Base-by-base conservation (phyloP, 768 basidiomycete genomes). In the Pleurotus pulmonarius region DNA sequence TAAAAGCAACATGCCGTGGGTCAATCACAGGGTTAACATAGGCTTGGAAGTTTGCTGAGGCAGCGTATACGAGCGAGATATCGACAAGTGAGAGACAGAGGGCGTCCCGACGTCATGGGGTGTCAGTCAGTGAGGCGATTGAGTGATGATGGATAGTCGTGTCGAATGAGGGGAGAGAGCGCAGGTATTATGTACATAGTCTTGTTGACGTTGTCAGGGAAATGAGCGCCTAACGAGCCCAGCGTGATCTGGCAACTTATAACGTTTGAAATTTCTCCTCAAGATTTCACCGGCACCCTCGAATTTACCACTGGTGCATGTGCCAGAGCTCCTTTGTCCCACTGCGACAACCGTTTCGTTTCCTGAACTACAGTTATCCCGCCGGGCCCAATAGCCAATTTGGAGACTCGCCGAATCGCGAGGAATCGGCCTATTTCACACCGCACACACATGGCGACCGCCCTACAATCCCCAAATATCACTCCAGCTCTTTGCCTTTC, bases 401-500 rank as follows among this genome's bases (percentile, higher is more conserved):
- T 49, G 3, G 48, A 49, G 48, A 49, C 48, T 29, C 34, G 34
- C 48, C 48, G 48, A 49, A 49, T 29, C 48, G 48, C 48, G 29
- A 53, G 51, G 51, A 41, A 25, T 39, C 51, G 5, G 34, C 51
- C 12, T 41, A 53, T 40, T 53, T 53, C 39, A 40, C 51, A 53
- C 39, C 37, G 13, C 51, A 40, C 41, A 41, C 51, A 53, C 51
- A 53, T 53, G 51, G 51, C 51, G 18, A 41, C 29, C 29, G 29
- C 51, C 51, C 51, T 53, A 41, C 38, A 18, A 34, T 22, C 51
- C 51, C 51, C 51, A 53, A 53, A 53, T 53, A 53, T 53, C 51
- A 22, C 41, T 26, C 12, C 1, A 53, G 20, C 15, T 25, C 26
- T 51, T 51, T 16, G n/a, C 49, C 49, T 16, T 51, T 51, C 51